Evolutionary conservation across 371 early-diverging fungal genomes (phyloP), one percentile per base, ranked within the genome.

Genomic region (Thermomucor indicae-seudaticae): DNA sequence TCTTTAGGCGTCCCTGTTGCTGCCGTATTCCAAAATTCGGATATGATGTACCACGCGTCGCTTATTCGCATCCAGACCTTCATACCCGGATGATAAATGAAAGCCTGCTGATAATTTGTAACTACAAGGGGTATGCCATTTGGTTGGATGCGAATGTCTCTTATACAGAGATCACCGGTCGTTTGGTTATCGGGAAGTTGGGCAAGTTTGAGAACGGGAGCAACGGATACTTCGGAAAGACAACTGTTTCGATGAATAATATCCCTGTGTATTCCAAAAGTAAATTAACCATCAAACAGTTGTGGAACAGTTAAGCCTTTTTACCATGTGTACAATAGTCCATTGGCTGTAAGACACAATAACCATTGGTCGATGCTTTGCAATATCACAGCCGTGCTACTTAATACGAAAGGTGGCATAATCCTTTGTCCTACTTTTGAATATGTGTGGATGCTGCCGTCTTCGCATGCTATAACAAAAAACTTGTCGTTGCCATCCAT

Each of bases 111-210:
- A 24, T 80, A 71, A 12, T 87, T 81, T 0, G 90, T 83, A 14
- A 83, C 74, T 4, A 95, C 51, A 2, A 91, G 49, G 0, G 91
- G 91, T 7, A 80, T 51, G 0, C 94, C 93, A 14, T 86, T 80
- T 6, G 65, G 58, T 11, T 79, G 68, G 4, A 90, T 65, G 8
- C 78, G 67, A 6, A 83, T 81, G 27, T 79, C 73, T 14, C 72
- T 75, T 41, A 91, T 82, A 2, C 79, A 70, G 0, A 79, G 77
- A 22, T 73, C 62, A 4, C 63, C 53, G 7, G 67, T 57, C 25
- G 67, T 57, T 6, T 52, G 48, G 14, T 75, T 72, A 0, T 68
- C 55, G 4, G 72, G 47, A 24, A 71, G 29, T 0, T 58, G 57
- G 14, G 82, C 67, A 5, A 65, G 57, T 25, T 75, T 73, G 2